These are phyloP conservation scores for Pharus latifolius DNA, from an alignment of 176 grass and related monocot genomes.

Conservation along the genomic window DNA sequence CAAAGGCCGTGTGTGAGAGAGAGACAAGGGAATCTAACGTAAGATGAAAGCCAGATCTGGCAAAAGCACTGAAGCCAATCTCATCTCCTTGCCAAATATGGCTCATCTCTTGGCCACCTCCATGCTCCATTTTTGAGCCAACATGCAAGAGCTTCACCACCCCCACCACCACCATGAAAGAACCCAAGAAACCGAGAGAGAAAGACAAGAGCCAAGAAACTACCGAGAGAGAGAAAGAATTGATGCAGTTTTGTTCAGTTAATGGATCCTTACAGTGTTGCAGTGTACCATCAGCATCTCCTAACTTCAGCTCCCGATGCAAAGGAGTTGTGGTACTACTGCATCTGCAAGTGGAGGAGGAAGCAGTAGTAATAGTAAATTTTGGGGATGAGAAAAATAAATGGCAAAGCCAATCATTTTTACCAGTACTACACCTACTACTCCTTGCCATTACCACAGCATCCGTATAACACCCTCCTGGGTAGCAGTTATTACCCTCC, in stretches of 20 bases:
- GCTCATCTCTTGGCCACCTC: conserved; percentile 17
- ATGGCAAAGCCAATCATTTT: conserved; percentile 27
- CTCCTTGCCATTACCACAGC: conserved; percentile 3
- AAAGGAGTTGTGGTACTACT: conserved; percentile 12
- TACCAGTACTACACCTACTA: not conserved
- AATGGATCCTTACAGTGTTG: conserved; percentile 12
- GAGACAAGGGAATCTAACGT: conserved; percentile 9
- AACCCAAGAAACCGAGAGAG: not conserved
- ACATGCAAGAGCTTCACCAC: conserved; percentile 36
- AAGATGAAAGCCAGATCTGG: conserved; percentile 30
- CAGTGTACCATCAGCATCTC: conserved; percentile 30
- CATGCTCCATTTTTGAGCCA: conserved; percentile 35
- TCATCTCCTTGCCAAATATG: conserved; percentile 38
- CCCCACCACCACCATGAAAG: conserved; percentile 28
- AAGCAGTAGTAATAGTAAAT: conserved; percentile 1
- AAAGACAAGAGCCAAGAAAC: not conserved
- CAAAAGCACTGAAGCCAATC: conserved; percentile 1
- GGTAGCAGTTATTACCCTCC: conserved; percentile 12
- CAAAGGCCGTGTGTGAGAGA: not conserved
- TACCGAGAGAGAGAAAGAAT: conserved; percentile 1
- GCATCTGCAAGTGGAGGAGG: conserved; percentile 1
- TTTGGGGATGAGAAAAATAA: conserved; percentile 25
- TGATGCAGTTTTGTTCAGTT: not conserved
- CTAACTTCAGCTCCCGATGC: conserved; percentile 36
- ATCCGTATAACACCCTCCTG: conserved; percentile 11